A percentile compares a stretch with the other conserved stretches of the same genome.
Evolutionary conservation across 129 eudicot species (phyloP).

Genomic region (Flaveria brownii): DNA sequence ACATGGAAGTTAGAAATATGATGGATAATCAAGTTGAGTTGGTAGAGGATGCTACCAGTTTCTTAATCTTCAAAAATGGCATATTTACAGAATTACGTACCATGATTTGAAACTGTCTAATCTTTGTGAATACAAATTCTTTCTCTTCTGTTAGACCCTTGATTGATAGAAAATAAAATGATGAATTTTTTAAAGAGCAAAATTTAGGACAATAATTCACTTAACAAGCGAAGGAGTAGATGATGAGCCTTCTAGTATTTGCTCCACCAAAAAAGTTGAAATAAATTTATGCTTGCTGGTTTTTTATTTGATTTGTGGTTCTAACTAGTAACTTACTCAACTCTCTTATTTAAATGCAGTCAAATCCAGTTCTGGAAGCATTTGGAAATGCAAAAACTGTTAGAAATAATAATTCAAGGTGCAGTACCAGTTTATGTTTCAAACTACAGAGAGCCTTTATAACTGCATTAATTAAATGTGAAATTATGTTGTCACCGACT

Average conservation of each 20-base stretch:
- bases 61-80: not conserved
- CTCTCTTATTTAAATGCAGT: constrained; percentile 59
- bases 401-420: constrained; percentile 97
- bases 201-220: constrained; percentile 6
- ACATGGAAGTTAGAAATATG: not conserved
- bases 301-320: constrained; percentile 9
- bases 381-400: constrained; percentile 99
- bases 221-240: constrained; percentile 10
- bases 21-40: not conserved
- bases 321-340: constrained; percentile 22
- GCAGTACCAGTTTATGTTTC: constrained; percentile 10
- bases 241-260: constrained; percentile 13
- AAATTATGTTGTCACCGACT: constrained; percentile 26
- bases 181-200: not conserved
- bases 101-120: not conserved
- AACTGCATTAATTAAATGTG: not conserved
- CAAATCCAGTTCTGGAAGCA: constrained; percentile 98
- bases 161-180: not conserved
- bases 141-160: not conserved
- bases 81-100: not conserved
- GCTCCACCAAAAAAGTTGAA: constrained; percentile 13
- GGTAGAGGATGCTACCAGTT: constrained; percentile 3
- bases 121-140: not conserved
- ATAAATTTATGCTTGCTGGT: constrained; percentile 2
- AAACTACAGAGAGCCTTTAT: not conserved